These are phyloP conservation scores for Penicillium herquei DNA, from an alignment of 495 filamentous ascomycete genomes.

Conservation along the genomic window DNA sequence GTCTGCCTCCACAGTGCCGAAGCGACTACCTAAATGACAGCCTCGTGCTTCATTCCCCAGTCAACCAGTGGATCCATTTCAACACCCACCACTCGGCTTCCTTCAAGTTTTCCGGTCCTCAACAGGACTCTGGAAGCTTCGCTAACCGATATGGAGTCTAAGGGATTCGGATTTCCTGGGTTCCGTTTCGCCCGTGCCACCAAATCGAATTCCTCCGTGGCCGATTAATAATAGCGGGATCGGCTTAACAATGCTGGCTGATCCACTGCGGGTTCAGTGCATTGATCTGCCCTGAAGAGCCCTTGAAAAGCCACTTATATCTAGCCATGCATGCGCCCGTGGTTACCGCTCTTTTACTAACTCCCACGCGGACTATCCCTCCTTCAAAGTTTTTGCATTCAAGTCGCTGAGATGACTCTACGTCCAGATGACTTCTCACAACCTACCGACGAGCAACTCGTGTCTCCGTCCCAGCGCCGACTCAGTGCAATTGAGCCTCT, in stretches of 20 bases:
- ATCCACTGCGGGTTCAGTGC: constrained; percentile 1
- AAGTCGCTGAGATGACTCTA: background rate
- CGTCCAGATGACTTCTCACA: background rate
- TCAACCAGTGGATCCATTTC: background rate
- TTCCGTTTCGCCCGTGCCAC: background rate
- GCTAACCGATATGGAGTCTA: background rate
- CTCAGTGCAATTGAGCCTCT: constrained; percentile 21
- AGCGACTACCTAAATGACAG: no score
- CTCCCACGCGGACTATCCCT: background rate
- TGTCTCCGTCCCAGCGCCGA: constrained; percentile 3
- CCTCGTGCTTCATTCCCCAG: background rate
- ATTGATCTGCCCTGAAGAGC: constrained; percentile 9
- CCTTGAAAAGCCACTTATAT: constrained; percentile 4
- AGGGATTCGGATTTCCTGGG: background rate
- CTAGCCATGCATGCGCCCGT: constrained; percentile 9
- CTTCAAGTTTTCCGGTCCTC: background rate
- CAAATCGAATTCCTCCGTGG: constrained; percentile 2
- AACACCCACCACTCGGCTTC: background rate
- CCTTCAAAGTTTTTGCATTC: background rate
- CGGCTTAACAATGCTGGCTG: constrained; percentile 8
- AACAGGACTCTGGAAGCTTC: background rate
- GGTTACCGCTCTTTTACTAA: constrained; percentile 8
- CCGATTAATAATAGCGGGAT: constrained; percentile 24
- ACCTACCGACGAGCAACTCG: background rate
- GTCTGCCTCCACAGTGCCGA: no score